These are phyloP conservation scores for Hypoxylon sp. DNA, from an alignment of 2,329 filamentous ascomycete species.

Conservation along the genomic window DNA sequence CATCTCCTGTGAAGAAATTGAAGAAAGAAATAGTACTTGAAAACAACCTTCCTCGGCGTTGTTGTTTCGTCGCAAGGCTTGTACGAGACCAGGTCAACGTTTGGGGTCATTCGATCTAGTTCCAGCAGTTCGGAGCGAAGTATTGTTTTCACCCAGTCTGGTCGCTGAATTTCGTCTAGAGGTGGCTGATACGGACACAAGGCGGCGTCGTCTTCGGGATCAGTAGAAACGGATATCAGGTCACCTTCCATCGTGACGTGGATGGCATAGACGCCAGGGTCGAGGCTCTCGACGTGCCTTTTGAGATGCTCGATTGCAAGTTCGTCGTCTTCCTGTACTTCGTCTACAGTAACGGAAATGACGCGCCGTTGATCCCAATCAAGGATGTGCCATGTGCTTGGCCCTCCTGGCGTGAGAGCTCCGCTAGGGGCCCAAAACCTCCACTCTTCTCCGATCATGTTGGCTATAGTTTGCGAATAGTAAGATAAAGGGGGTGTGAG, in stretches of 20 bases:
- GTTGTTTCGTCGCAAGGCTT: slow-evolving; percentile 21
- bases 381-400: slow-evolving; percentile 48
- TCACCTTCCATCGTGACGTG: slow-evolving; percentile 44
- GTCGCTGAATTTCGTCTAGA: slow-evolving; percentile 36
- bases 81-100: slow-evolving; percentile 50
- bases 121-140: slow-evolving; percentile 48
- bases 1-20: slow-evolving; percentile 45
- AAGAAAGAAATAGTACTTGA: slow-evolving; percentile 54
- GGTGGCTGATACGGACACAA: slow-evolving; percentile 46
- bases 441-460: slow-evolving; percentile 35
- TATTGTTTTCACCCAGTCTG: slow-evolving; percentile 38
- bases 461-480: background rate
- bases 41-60: slow-evolving; percentile 42
- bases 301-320: slow-evolving; percentile 46
- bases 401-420: slow-evolving; percentile 41
- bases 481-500: background rate
- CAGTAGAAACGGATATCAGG: slow-evolving; percentile 42
- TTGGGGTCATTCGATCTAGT: slow-evolving; percentile 48
- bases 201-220: slow-evolving; percentile 49
- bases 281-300: slow-evolving; percentile 32
- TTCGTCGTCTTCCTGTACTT: slow-evolving; percentile 47
- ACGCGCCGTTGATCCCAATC: slow-evolving; percentile 50
- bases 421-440: slow-evolving; percentile 36
- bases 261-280: slow-evolving; percentile 40
- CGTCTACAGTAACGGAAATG: slow-evolving; percentile 50